Evolutionary conservation across 2,329 filamentous ascomycete genomes (phyloP).

Genomic region (Hypoxylon sp.): DNA sequence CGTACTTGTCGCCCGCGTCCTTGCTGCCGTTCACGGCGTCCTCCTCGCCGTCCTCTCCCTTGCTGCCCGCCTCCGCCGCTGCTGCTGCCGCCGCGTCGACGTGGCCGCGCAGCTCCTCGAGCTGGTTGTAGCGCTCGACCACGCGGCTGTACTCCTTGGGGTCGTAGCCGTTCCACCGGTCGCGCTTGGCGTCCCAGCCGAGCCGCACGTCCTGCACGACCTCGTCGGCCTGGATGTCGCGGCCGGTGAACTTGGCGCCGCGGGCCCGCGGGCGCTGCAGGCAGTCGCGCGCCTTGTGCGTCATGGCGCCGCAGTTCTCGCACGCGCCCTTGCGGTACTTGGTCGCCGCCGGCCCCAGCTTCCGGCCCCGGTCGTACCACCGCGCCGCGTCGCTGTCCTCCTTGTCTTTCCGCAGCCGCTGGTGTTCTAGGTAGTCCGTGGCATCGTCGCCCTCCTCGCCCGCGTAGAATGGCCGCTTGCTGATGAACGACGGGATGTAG

Average conservation of each 20-base stretch:
- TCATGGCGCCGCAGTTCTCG: conserved; percentile 98
- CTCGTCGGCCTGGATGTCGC: conserved; percentile 93
- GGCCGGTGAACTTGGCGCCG: conserved; percentile 90
- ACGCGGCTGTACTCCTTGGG: conserved; percentile 83
- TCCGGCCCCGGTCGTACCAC: conserved; percentile 94
- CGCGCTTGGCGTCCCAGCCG: conserved; percentile 96
- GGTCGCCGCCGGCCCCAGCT: conserved; percentile 84
- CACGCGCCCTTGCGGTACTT: conserved; percentile 98
- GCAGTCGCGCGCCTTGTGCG: conserved; percentile 94
- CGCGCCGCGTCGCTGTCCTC: conserved; percentile 75
- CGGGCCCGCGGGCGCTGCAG: conserved; percentile 86
- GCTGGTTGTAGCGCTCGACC: conserved; percentile 86
- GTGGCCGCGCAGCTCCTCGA: conserved; percentile 76
- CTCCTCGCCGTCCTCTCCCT: conserved; percentile 56
- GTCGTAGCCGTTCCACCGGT: conserved; percentile 99
- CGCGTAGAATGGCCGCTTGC: conserved; percentile 96
- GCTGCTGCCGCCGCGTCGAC: conserved; percentile 52
- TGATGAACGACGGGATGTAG: conserved; percentile 98
- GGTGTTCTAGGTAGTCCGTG: conserved; percentile 96
- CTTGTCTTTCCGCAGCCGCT: conserved; percentile 81
- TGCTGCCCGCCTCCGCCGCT: conserved; percentile 59
- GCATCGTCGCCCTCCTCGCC: conserved; percentile 76
- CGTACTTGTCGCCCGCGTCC: conserved; percentile 77
- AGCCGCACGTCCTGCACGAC: conserved; percentile 83
- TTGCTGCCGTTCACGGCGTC: conserved; percentile 60